Conservation (phyloP, 345 rosid genomes). For the Anacardium occidentale region DNA sequence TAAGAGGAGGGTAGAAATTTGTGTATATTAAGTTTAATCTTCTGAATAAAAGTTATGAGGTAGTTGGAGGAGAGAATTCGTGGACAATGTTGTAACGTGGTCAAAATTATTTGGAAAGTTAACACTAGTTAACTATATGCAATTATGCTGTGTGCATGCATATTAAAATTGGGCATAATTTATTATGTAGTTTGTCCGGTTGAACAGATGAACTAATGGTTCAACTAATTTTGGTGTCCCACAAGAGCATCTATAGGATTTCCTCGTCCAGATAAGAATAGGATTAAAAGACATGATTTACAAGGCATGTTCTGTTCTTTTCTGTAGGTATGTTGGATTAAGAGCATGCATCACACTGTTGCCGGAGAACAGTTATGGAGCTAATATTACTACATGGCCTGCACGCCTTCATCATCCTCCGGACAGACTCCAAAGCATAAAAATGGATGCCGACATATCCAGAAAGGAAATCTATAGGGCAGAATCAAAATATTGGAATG, state of each 20-base stretch:
- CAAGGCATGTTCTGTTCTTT: not conserved
- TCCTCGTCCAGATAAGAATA: not conserved
- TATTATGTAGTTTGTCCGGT: not conserved
- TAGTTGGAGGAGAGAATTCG: too few species aligned
- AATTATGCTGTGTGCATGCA: not conserved
- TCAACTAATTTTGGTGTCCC: not conserved
- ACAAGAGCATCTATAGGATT: not conserved
- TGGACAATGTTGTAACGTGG: not conserved
- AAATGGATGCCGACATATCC: conserved; percentile 55
- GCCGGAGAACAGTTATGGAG: conserved; percentile 55
- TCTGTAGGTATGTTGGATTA: conserved; percentile 52
- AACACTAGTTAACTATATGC: not conserved
- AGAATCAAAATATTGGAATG: conserved; percentile 61
- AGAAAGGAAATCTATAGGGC: conserved; percentile 62
- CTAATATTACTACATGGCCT: conserved; percentile 62
- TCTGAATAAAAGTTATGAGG: too few species aligned
- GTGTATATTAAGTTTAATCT: too few species aligned
- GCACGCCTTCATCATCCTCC: conserved; percentile 60
- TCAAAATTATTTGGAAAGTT: not conserved
- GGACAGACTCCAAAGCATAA: conserved; percentile 56
- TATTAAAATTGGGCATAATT: not conserved
- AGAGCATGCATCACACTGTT: conserved; percentile 49
- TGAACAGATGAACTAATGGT: not conserved
- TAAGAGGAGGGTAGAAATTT: too few species aligned
- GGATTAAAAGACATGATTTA: too few species aligned